Base-by-base conservation (phyloP, 1,139 yeast genomes). In the Lizanozyma gosingica region DNA sequence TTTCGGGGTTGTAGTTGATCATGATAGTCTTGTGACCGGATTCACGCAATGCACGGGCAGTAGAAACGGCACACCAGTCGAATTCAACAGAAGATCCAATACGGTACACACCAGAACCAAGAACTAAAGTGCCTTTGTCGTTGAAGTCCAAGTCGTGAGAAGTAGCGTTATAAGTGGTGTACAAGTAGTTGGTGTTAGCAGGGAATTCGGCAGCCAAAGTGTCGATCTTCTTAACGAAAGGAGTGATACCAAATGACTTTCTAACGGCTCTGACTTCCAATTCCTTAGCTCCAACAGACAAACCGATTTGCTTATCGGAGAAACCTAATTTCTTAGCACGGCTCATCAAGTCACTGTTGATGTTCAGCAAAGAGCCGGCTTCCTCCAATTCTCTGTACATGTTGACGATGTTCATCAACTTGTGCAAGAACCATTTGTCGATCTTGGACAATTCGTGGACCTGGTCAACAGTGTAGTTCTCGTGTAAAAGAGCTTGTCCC, bases 171-270 rank as follows among this genome's bases (percentile, higher is more conserved):
- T 92, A 92, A 39, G 98, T 92, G 43, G 95, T 86, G 77, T 92
- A 92, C 54, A 92, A 75, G 65, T 92, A 92, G 72, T 92, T 92
- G 44, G 98, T 92, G 57, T 80, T 75, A 35, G 98, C 98, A 39
- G 98, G 98, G 80, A 92, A 92, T 65, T 92, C 98, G 42, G 98
- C 98, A 45, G 98, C 98, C 52, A 92, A 74, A 40, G 98, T 92
- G 62, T 92, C 98, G 56, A 92, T 92, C 66, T 87, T 85, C 76
- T 92, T 92, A 50, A 92, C 98, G 60, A 85, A 88, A 52, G 98
- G 98, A 47, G 79, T 70, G 55, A 92, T 81, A 40, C 88, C 94
- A 52, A 73, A 80, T 35, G 75, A 69, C 57, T 84, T 82, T 71
- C 97, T 80, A 50, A 75, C 74, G 29, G 77, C 73, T 67, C 98